phyloP scores from a whole-genome alignment of 2,329 filamentous ascomycete genomes.

The Calonectria fujianensis region DNA sequence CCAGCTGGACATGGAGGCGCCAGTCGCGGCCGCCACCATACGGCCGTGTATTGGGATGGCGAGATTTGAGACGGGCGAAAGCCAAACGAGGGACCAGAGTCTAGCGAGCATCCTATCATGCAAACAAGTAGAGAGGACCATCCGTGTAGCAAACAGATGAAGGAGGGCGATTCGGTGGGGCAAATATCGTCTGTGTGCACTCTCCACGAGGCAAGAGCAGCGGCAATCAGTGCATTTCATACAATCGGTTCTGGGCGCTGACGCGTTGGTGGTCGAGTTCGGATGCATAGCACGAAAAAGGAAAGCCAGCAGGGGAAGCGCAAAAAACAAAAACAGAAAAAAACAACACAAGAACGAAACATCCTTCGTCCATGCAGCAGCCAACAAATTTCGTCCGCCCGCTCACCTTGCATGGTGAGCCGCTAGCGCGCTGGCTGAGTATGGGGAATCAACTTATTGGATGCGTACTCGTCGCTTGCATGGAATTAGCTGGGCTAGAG shows the following conservation, averaged over 20 bases:
- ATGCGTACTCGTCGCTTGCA: slow-evolving; percentile 29
- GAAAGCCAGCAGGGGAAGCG: slow-evolving; percentile 21
- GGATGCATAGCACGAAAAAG: slow-evolving; percentile 29
- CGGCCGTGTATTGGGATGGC: slow-evolving; percentile 22
- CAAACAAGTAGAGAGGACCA: background rate
- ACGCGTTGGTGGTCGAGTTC: slow-evolving; percentile 34
- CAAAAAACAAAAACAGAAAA: slow-evolving; percentile 12
- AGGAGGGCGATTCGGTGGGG: slow-evolving; percentile 34
- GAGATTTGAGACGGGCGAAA: slow-evolving; percentile 14
- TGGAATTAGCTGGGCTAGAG: background rate
- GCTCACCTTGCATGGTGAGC: background rate
- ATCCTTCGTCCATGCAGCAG: slow-evolving; percentile 30
- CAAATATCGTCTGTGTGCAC: slow-evolving; percentile 25
- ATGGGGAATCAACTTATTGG: slow-evolving; percentile 26
- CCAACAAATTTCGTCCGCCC: slow-evolving; percentile 27
- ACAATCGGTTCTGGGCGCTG: slow-evolving; percentile 29
- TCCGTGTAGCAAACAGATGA: slow-evolving; percentile 13
- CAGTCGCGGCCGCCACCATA: slow-evolving; percentile 36
- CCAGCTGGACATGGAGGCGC: slow-evolving; percentile 41
- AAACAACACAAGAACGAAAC: background rate
- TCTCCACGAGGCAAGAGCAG: slow-evolving; percentile 32
- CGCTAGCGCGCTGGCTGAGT: background rate
- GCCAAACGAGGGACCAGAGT: slow-evolving; percentile 4
- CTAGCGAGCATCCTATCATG: slow-evolving; percentile 5
- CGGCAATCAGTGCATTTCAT: slow-evolving; percentile 17